A percentile compares a stretch with the other conserved stretches of the same genome.
Conservation (phyloP, 495 filamentous ascomycete species). For the Podospora pseudopauciseta region DNA sequence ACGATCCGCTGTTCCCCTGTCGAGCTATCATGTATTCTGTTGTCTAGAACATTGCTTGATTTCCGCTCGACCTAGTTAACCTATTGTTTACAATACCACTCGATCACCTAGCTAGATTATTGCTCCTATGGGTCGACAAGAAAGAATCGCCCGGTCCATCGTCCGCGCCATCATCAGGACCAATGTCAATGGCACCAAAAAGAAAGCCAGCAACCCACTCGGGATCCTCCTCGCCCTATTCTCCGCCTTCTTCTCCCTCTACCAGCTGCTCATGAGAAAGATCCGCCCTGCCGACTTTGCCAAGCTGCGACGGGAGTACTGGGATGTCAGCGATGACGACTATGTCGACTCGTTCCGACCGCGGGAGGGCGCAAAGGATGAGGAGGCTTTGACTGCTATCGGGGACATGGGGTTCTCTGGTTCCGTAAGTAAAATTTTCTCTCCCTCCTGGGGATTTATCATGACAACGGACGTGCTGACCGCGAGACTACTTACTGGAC, state of each 20-base stretch:
- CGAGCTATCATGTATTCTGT: neutral
- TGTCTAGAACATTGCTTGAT: conserved; percentile 1
- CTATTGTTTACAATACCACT: neutral
- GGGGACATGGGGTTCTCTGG: conserved; percentile 39
- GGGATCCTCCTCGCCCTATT: conserved; percentile 29
- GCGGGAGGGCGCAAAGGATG: conserved; percentile 10
- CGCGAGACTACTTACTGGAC: neutral
- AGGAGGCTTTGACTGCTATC: conserved; percentile 29
- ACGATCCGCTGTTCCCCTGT: neutral
- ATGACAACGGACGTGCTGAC: neutral
- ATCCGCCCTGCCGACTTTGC: conserved; percentile 40
- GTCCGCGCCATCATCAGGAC: conserved; percentile 35
- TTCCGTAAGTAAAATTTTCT: conserved; percentile 21
- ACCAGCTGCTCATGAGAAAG: conserved; percentile 36
- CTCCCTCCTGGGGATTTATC: neutral
- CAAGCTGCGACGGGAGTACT: conserved; percentile 30
- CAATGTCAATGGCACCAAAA: conserved; percentile 19
- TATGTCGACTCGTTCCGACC: conserved; percentile 29
- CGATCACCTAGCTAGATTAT: neutral
- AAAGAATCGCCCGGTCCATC: conserved; percentile 33
- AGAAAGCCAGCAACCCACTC: conserved; percentile 16
- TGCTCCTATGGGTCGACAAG: conserved; percentile 27
- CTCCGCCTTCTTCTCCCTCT: conserved; percentile 37
- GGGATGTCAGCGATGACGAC: conserved; percentile 27
- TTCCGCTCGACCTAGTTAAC: neutral